Evolutionary conservation across 2,329 filamentous ascomycete species (phyloP).

Genomic region (Geosmithia flava): DNA sequence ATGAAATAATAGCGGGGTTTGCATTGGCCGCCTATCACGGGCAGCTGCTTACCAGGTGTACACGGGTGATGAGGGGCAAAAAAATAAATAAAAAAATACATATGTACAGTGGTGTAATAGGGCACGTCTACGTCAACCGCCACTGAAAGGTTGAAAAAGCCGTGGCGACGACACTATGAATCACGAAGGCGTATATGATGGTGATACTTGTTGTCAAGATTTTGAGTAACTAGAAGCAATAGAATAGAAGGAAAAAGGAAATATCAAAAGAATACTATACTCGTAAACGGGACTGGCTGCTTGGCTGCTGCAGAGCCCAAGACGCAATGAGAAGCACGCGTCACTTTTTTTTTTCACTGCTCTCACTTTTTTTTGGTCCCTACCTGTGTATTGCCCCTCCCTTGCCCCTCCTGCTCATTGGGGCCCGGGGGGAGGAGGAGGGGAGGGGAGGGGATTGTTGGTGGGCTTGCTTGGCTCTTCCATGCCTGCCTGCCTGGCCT

Average conservation of each 20-base stretch:
- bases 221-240: no score
- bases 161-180: neutral
- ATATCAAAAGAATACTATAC: no score
- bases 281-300: no score
- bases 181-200: neutral
- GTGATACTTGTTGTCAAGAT: no score
- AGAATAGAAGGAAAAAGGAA: no score
- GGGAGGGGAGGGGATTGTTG: no score
- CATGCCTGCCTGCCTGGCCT: no score
- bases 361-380: neutral
- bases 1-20: neutral
- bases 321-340: no score
- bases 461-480: no score
- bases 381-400: neutral
- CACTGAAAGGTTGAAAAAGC: neutral
- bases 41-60: neutral
- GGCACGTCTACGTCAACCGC: neutral
- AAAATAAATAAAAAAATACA: neutral
- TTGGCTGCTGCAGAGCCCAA: no score
- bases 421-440: no score
- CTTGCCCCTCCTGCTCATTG: neutral
- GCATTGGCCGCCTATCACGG: neutral
- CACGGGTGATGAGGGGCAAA: neutral
- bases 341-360: neutral
- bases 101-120: no score